A percentile compares a stretch with the other conserved stretches of the same genome.
Evolutionary conservation across 495 filamentous ascomycete species (phyloP).

Genomic region (Aspergillus leporis): DNA sequence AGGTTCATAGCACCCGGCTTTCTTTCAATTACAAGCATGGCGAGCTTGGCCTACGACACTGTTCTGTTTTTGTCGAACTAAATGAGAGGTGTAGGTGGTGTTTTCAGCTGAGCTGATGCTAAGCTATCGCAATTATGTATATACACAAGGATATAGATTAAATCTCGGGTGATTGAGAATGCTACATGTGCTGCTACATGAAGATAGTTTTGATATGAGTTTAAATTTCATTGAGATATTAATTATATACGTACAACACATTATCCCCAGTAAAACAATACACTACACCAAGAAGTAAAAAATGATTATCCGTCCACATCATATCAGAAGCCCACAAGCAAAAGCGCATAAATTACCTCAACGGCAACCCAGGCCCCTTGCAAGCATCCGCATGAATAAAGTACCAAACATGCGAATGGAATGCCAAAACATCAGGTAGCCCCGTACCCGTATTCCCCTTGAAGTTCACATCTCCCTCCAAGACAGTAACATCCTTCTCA

Average conservation of each 20-base stretch:
- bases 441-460: constrained; percentile 46
- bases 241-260: background rate
- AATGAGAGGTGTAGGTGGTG: too few species aligned
- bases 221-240: background rate
- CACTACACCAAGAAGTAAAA: background rate
- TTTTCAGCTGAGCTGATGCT: too few species aligned
- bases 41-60: too few species aligned
- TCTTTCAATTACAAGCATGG: too few species aligned
- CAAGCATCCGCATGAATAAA: constrained; percentile 38
- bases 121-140: too few species aligned
- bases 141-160: too few species aligned
- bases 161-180: too few species aligned
- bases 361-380: constrained; percentile 24
- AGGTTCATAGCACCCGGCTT: too few species aligned
- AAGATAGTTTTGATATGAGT: too few species aligned
- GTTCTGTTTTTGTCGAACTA: too few species aligned
- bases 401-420: constrained; percentile 48
- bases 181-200: too few species aligned
- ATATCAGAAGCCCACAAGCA: background rate
- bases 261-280: background rate
- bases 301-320: background rate
- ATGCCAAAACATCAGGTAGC: constrained; percentile 15
- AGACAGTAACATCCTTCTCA: constrained; percentile 33
- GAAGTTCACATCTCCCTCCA: constrained; percentile 34
- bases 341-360: constrained; percentile 5